These are phyloP conservation scores for Plenodomus lindquistii DNA, from an alignment of 2,329 filamentous ascomycete genomes.

Conservation along the genomic window DNA sequence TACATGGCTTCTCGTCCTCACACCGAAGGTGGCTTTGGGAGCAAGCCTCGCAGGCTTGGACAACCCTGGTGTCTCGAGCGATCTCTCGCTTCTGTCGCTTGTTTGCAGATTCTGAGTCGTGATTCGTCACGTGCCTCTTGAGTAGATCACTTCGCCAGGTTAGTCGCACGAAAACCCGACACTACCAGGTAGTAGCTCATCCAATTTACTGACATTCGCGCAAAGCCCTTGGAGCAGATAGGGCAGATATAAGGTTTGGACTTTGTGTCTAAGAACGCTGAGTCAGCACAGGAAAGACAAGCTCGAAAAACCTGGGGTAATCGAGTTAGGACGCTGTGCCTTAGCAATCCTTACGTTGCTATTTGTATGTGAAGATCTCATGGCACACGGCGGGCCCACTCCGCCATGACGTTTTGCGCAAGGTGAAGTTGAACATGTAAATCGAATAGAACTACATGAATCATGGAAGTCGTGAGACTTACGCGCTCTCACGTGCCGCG, in stretches of 20 bases:
- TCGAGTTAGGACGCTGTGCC: neutral
- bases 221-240: conserved; percentile 52
- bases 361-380: neutral
- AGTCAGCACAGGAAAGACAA: conserved; percentile 10
- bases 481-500: conserved; percentile 58
- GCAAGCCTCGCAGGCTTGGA: conserved; percentile 57
- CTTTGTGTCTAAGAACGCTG: conserved; percentile 36
- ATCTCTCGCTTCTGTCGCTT: conserved; percentile 31
- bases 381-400: neutral
- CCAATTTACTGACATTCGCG: conserved; percentile 43
- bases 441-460: neutral
- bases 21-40: conserved; percentile 58
- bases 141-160: conserved; percentile 49
- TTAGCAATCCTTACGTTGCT: neutral
- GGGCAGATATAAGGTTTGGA: conserved; percentile 53
- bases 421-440: neutral
- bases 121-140: conserved; percentile 55
- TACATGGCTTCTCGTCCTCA: conserved; percentile 59
- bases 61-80: conserved; percentile 31
- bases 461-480: conserved; percentile 12
- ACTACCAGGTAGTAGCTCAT: neutral
- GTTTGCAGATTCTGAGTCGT: conserved; percentile 42
- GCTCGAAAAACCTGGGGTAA: conserved; percentile 15
- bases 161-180: conserved; percentile 1
- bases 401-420: neutral